Base-by-base conservation (phyloP, 1,139 yeast species). In the Saccharomycopsis hybrid region DNA sequence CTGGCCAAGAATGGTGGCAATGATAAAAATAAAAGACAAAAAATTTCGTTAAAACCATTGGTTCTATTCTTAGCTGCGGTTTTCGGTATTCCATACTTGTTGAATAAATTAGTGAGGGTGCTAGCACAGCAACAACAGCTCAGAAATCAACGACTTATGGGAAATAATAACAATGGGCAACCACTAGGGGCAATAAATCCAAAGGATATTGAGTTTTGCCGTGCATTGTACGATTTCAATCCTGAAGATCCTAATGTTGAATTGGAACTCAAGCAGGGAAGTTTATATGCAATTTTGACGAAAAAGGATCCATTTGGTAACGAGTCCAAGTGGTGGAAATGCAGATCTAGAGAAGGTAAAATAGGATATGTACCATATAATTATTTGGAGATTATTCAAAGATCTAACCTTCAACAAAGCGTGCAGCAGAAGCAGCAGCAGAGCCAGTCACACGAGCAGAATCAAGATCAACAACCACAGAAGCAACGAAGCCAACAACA, bases 321-420 rank as follows among this genome's bases (percentile, higher is more conserved):
- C 51, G 82, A 78, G 46, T 78, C 88, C 53, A 80, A 79, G 58
- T 92, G 98, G 98, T 90, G 97, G 96, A 82, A 88, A 61, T 96
- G 92, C 31, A 76, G 97, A 59, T 79, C 95, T 24, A 78, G 96
- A 60, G 83, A 82, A 61, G 97, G 97, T 1, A 76, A 85, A 59
- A 71, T 83, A 11, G 98, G 98, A 0, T 89, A 87, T 64, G 92
- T 87, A 18, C 98, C 98, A 1, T 78, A 80, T 55, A 89, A 90
- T 61, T 92, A 87, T 63, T 73, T 90, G 49, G 84, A 83, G 60
- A 69, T 86, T 2, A 82, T 90, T 42, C 78, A 76, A 58, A 31
- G 45, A 32, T 33, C 45, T 11, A 24, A 13, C 28, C 35, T 43
- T 30, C 39, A 43, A 24, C 9, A 43, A 9, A 18, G 18, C 18